Evolutionary conservation across 1,284 basidiomycete genomes (phyloP).

Genomic region (Tremellales sp.): DNA sequence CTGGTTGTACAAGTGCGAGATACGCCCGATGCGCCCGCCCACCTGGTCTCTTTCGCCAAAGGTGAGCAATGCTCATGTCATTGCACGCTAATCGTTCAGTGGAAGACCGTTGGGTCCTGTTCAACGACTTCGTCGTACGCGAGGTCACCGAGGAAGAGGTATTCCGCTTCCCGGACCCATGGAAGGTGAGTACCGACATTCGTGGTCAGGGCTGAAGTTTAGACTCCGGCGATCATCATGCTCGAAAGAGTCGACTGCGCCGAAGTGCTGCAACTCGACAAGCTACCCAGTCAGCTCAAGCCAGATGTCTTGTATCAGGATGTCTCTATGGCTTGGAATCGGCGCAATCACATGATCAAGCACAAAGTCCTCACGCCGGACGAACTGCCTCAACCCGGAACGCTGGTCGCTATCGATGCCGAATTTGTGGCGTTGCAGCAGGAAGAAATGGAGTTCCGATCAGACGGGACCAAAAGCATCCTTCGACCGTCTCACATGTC

Average conservation of each 20-base stretch:
- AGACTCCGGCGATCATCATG: constrained; percentile 86
- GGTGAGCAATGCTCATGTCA: constrained; percentile 51
- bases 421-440: constrained; percentile 97
- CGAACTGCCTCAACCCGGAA: constrained; percentile 83
- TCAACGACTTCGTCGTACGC: constrained; percentile 93
- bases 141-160: constrained; percentile 82
- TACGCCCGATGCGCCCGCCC: constrained; percentile 66
- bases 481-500: constrained; percentile 86
- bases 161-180: constrained; percentile 76
- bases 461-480: constrained; percentile 90
- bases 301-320: constrained; percentile 74
- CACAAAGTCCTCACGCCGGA: constrained; percentile 67
- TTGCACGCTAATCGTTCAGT: constrained; percentile 55
- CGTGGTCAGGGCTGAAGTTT: background rate
- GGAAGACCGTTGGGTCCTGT: constrained; percentile 77
- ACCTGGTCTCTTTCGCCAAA: constrained; percentile 85
- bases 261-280: constrained; percentile 60
- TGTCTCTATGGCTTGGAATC: constrained; percentile 80
- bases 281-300: constrained; percentile 66
- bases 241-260: constrained; percentile 70
- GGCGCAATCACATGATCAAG: constrained; percentile 67
- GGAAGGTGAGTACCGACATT: constrained; percentile 65
- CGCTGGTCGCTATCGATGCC: constrained; percentile 89
- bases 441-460: constrained; percentile 92
- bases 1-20: constrained; percentile 78